phyloP scores from a whole-genome alignment of 768 basidiomycete species.

The Lactarius hatsudake region DNA sequence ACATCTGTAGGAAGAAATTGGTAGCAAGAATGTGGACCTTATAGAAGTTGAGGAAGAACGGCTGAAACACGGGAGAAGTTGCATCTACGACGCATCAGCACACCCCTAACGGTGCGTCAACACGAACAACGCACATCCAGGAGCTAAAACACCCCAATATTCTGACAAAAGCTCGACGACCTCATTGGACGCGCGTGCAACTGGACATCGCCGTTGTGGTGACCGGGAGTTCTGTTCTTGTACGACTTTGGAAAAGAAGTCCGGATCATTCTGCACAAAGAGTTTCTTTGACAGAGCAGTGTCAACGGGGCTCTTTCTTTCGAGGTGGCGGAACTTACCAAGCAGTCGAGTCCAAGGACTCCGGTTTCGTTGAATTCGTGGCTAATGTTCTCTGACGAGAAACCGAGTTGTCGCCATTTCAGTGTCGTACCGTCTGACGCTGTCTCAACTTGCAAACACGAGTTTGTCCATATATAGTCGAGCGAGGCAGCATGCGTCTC shows the following conservation, averaged over 20 bases:
- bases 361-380: conserved; percentile 79
- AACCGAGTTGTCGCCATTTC: conserved; percentile 80
- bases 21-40: conserved; percentile 78
- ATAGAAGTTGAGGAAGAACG: conserved; percentile 84
- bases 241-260: conserved; percentile 75
- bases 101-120: conserved; percentile 1
- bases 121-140: conserved; percentile 59
- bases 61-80: conserved; percentile 77
- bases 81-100: conserved; percentile 49
- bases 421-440: conserved; percentile 48
- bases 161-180: conserved; percentile 81
- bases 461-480: conserved; percentile 64
- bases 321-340: conserved; percentile 45
- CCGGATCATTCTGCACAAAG: conserved; percentile 66
- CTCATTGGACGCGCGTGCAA: conserved; percentile 81
- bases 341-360: conserved; percentile 75
- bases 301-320: background rate
- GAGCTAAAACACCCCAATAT: conserved; percentile 82
- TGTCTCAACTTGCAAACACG: conserved; percentile 52
- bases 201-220: conserved; percentile 71
- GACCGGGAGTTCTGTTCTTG: conserved; percentile 78
- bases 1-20: conserved; percentile 89
- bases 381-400: conserved; percentile 68
- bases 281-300: conserved; percentile 45
- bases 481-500: conserved; percentile 55